phyloP scores from a whole-genome alignment of 306 rosid genomes.

The Bauhinia variegata region DNA sequence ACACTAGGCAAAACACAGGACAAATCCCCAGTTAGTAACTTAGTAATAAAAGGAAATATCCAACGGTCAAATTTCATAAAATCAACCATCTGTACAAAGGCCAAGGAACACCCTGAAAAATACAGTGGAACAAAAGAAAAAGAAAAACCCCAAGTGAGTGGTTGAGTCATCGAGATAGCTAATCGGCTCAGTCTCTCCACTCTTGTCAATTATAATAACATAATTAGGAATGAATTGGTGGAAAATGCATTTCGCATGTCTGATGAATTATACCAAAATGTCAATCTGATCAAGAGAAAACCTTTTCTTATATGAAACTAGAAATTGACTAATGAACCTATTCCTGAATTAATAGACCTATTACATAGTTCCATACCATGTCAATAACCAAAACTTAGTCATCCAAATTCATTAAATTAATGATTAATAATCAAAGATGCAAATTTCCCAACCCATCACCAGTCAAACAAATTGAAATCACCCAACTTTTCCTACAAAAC shows the following conservation, averaged over 20 bases:
- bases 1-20: too few species aligned
- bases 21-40: too few species aligned
- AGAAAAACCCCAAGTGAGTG: too few species aligned
- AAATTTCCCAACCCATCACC: not conserved
- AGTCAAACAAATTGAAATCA: conserved; percentile 17
- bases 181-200: too few species aligned
- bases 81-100: not conserved
- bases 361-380: not conserved
- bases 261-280: too few species aligned
- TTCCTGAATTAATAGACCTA: not conserved
- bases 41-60: too few species aligned
- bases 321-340: too few species aligned
- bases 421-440: not conserved
- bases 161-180: not conserved
- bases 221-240: too few species aligned
- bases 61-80: not conserved
- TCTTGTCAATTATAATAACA: too few species aligned
- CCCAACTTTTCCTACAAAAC: conserved; percentile 27
- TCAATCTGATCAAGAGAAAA: not conserved
- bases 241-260: too few species aligned
- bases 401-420: conserved; percentile 4
- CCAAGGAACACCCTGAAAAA: not conserved
- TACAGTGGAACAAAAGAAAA: too few species aligned
- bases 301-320: not conserved
- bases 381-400: conserved; percentile 3